Conservation (phyloP, 1,284 basidiomycete genomes). For the Austroboletus niveus region DNA sequence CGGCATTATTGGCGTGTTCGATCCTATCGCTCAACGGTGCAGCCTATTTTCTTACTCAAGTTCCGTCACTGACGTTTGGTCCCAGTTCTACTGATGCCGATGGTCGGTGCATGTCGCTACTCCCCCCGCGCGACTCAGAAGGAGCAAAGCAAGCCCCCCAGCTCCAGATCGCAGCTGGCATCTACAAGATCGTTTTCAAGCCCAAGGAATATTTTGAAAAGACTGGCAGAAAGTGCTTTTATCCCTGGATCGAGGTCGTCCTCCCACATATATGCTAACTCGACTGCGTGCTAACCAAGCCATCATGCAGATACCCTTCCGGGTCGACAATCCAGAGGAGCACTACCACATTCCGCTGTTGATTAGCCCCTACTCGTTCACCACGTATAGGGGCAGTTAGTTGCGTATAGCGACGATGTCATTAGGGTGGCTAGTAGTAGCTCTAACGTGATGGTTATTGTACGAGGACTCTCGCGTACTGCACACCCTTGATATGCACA, state of each 20-base stretch:
- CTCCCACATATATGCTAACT: background rate
- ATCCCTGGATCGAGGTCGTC: constrained; percentile 83
- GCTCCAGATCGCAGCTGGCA: constrained; percentile 45
- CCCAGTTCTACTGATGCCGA: constrained; percentile 75
- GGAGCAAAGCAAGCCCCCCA: constrained; percentile 43
- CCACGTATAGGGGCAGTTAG: constrained; percentile 87
- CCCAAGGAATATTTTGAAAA: constrained; percentile 80
- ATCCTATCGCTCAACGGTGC: constrained; percentile 62
- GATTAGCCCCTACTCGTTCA: constrained; percentile 90
- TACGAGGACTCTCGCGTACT: constrained; percentile 73
- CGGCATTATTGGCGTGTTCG: constrained; percentile 41
- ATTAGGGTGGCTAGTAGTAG: background rate
- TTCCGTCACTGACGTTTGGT: background rate
- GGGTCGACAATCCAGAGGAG: constrained; percentile 64
- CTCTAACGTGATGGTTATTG: constrained; percentile 29
- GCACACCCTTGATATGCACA: constrained; percentile 67
- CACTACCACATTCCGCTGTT: constrained; percentile 92
- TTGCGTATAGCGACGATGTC: background rate
- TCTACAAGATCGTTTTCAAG: constrained; percentile 85
- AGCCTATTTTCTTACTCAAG: constrained; percentile 2
- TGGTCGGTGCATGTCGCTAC: constrained; percentile 76
- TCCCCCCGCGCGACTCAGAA: constrained; percentile 49
- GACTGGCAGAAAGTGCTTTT: constrained; percentile 69
- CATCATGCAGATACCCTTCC: constrained; percentile 66
- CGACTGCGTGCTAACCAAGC: constrained; percentile 5